Conservation (phyloP, 257 asterid species). For the Ophiorrhiza pumila region DNA sequence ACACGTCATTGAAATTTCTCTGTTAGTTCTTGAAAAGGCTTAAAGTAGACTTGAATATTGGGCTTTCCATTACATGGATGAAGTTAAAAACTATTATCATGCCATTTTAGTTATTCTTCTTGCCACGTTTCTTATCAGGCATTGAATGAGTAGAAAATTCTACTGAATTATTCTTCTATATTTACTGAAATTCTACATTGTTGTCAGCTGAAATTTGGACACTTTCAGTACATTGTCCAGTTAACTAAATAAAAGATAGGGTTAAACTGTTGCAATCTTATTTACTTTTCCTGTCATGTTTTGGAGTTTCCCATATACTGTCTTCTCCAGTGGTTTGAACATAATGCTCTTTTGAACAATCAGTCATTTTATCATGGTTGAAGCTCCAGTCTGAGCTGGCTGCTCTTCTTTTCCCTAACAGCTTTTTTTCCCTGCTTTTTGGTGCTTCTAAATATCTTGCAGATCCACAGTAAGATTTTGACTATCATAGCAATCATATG, state of each 20-base stretch:
- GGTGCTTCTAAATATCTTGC: slow-evolving; percentile 26
- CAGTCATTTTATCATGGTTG: not conserved
- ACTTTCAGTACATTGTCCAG: not conserved
- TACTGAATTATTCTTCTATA: not conserved
- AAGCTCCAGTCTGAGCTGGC: not conserved
- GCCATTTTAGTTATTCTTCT: not conserved
- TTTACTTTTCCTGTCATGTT: not conserved
- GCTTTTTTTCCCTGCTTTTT: not conserved
- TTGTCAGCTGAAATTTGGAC: not conserved
- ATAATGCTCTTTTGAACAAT: not conserved
- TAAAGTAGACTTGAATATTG: not conserved
- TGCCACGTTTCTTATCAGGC: not conserved
- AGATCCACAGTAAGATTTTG: slow-evolving; percentile 90
- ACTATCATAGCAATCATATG: slow-evolving; percentile 76
- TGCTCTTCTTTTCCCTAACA: not conserved
- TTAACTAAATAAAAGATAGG: not conserved
- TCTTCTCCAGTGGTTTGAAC: not conserved
- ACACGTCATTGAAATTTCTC: not conserved
- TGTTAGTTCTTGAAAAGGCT: not conserved
- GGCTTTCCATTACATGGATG: not conserved
- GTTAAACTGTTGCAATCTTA: not conserved
- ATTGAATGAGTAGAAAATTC: not conserved
- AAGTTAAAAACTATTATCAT: not conserved
- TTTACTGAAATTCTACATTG: not conserved
- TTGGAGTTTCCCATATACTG: not conserved